Base-by-base conservation (phyloP, 352 stramenopile genomes). In the Sclerospora graminicola region DNA sequence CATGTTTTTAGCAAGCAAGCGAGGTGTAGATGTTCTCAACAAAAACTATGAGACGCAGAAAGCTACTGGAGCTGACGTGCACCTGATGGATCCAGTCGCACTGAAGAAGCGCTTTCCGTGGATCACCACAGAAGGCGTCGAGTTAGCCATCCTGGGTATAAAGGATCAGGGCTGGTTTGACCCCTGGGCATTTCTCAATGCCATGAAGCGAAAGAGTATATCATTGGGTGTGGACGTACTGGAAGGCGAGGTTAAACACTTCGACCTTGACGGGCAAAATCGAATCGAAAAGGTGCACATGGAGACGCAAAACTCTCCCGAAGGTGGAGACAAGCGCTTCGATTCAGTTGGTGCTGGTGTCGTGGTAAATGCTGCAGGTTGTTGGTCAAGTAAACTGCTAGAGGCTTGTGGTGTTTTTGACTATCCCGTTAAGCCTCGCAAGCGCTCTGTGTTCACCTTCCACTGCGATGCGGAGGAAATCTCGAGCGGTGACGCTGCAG, bases 81-180 rank as follows among this genome's bases (percentile, higher is more conserved):
- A 71, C 39, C 41, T 89, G 21, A 36, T 92, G 48, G 66, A 61
- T 16, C 57, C 62, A 1, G 61, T 57, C 11, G 47, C 84, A 19
- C 50, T 92, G 28, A 61, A 65, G 39, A 54, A 62, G 26, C 71
- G 67, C 18, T 92, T 87, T 38, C 77, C 80, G 33, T 92, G 80
- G 80, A 74, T 92, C 9, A 79, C 68, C 31, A 77, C 70, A 18
- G 62, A 78, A 3, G 80, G 68, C 2, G 57, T 92, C 3, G 57
- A 67, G 10, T 61, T 66, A 23, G 80, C 64, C 5, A 69, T 78
- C 10, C 50, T 92, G 11, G 80, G 80, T 7, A 48, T 84, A 15
- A 71, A 82, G 30, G 47, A 89, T 36, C 72, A 89, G 32, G 80
- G 80, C 14, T 92, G 80, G 80, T 92, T 92, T 51, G 80, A 92